phyloP scores from a whole-genome alignment of 441 rosid genomes.

The Syzygium malaccense region DNA sequence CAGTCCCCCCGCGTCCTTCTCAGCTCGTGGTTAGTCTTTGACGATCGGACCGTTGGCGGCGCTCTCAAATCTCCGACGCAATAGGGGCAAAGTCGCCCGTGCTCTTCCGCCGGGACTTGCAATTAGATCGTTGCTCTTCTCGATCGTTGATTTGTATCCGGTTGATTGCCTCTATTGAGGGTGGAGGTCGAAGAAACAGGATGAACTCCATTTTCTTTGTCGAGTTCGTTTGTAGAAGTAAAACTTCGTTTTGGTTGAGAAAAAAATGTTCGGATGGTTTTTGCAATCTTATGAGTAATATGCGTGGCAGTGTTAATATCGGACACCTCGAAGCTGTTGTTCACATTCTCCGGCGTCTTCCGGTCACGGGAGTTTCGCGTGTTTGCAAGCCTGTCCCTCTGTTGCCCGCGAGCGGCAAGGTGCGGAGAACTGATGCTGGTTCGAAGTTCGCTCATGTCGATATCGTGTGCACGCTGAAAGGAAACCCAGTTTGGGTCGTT shows the following conservation, averaged over 20 bases:
- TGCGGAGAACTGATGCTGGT: neutral
- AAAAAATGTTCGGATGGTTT: neutral
- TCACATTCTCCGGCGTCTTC: slow-evolving; percentile 48
- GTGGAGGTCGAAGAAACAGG: neutral
- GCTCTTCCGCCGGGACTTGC: neutral
- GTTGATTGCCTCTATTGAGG: no score
- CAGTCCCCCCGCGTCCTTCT: neutral
- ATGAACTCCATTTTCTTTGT: neutral
- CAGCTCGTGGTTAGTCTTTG: neutral
- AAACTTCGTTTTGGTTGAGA: neutral
- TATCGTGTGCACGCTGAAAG: slow-evolving; percentile 55
- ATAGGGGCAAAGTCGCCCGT: neutral
- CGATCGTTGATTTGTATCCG: neutral
- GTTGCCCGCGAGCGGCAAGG: neutral
- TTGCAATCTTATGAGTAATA: neutral
- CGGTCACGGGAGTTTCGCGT: slow-evolving; percentile 61
- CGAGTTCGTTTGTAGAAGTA: neutral
- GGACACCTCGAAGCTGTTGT: slow-evolving; percentile 82
- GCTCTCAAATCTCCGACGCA: neutral
- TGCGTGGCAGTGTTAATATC: slow-evolving; percentile 51
- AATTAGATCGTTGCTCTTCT: neutral
- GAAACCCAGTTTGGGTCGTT: slow-evolving; percentile 34
- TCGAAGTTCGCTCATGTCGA: slow-evolving; percentile 47
- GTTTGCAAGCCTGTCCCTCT: slow-evolving; percentile 63
- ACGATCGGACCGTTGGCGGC: neutral